Evolutionary conservation across 2,329 filamentous ascomycete species (phyloP).

Genomic region (Macrophomina tecta): DNA sequence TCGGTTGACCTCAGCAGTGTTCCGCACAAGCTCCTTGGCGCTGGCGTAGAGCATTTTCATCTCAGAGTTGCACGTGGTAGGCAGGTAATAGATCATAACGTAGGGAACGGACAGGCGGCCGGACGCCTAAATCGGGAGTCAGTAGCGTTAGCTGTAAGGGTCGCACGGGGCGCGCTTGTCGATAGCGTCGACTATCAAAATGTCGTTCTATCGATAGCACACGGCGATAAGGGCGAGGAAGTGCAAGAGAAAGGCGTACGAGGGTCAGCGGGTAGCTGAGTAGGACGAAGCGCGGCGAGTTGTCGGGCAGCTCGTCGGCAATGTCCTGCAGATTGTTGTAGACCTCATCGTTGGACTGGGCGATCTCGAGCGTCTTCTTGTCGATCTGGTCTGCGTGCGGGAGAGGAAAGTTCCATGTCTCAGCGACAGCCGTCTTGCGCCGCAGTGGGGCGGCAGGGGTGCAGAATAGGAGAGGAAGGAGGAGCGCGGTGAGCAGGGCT

Average conservation of each 20-base stretch:
- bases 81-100: conserved; percentile 92
- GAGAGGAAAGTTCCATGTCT: conserved; percentile 32
- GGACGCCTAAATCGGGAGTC: conserved; percentile 63
- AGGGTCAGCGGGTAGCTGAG: conserved; percentile 89
- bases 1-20: conserved; percentile 85
- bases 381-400: conserved; percentile 78
- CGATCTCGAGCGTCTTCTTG: conserved; percentile 87
- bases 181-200: not conserved
- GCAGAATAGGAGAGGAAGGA: conserved; percentile 27
- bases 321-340: conserved; percentile 84
- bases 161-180: not conserved
- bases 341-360: conserved; percentile 77
- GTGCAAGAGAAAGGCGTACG: conserved; percentile 57
- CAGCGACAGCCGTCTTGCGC: conserved; percentile 33
- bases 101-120: conserved; percentile 90
- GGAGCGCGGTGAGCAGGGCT: conserved; percentile 13
- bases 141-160: not conserved
- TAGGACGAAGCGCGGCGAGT: conserved; percentile 86
- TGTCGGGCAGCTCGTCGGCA: conserved; percentile 88
- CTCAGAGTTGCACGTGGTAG: conserved; percentile 86
- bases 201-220: conserved; percentile 5
- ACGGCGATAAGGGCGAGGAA: conserved; percentile 2
- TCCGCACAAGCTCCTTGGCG: conserved; percentile 94
- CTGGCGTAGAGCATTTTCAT: conserved; percentile 93
- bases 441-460: conserved; percentile 26